These are phyloP conservation scores for Melanomma pulvis-pyrius DNA, from an alignment of 495 filamentous ascomycete species.

Conservation along the genomic window DNA sequence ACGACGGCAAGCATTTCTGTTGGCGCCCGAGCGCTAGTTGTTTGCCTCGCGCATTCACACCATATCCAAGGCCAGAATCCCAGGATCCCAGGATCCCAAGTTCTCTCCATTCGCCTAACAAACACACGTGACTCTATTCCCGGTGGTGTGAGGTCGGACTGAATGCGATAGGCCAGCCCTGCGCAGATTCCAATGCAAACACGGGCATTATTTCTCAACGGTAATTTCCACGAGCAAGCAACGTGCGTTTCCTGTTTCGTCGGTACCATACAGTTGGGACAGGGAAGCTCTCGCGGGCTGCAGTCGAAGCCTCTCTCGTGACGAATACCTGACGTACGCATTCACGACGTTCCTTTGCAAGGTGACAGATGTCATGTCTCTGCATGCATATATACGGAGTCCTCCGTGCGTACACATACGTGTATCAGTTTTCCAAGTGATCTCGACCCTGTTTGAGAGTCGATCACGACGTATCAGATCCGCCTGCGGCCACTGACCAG, in stretches of 20 bases:
- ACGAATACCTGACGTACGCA: neutral
- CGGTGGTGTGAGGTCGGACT: neutral
- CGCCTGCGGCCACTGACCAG: neutral
- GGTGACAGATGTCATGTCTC: neutral
- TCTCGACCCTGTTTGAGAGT: conserved; percentile 20
- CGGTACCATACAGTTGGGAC: neutral
- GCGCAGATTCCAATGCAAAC: neutral
- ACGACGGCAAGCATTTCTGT: neutral
- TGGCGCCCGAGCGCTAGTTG: neutral
- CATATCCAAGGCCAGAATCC: neutral
- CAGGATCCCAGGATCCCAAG: neutral
- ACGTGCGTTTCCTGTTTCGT: neutral
- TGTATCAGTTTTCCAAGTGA: neutral
- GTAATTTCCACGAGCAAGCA: neutral
- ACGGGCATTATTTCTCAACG: neutral
- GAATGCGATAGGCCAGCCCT: neutral
- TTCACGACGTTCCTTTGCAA: neutral
- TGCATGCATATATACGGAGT: neutral
- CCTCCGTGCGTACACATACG: neutral
- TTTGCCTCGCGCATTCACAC: neutral
- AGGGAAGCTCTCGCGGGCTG: too few relatives aligned
- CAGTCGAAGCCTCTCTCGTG: too few relatives aligned
- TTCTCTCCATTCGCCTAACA: neutral
- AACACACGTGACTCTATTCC: neutral
- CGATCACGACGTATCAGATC: conserved; percentile 24